Conservation (phyloP, 441 rosid species). For the Mallotus repandus region DNA sequence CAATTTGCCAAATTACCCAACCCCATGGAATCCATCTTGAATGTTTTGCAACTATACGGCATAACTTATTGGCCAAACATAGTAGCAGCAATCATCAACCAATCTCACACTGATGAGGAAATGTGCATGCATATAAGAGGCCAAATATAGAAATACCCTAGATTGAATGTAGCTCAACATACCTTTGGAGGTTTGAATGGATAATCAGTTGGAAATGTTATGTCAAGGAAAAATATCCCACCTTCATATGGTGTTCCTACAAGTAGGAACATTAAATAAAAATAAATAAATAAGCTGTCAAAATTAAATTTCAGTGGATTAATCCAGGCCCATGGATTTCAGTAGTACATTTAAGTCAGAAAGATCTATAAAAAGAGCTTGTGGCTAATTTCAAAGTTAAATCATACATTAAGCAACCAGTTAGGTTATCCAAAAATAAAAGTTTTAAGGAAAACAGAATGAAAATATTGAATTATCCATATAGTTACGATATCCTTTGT, state of each 20-base stretch:
- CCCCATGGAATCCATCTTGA: neutral
- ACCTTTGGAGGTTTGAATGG: constrained; percentile 97
- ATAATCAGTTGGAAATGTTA: constrained; percentile 74
- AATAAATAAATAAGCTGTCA: constrained; percentile 2
- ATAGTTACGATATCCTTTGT: too few relatives aligned
- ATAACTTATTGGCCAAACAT: neutral
- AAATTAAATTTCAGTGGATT: neutral
- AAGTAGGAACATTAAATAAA: constrained; percentile 18
- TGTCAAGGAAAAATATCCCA: constrained; percentile 77
- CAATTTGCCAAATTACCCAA: neutral
- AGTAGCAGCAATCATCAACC: neutral
- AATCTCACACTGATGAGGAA: neutral
- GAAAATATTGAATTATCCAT: too few relatives aligned
- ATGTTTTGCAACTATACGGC: neutral
- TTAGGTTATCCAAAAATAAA: neutral
- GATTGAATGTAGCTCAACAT: constrained; percentile 11
- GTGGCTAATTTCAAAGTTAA: neutral
- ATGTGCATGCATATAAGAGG: neutral
- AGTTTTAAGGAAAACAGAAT: too few relatives aligned
- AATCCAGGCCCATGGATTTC: neutral
- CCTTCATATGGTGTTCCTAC: constrained; percentile 84
- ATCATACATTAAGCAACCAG: neutral
- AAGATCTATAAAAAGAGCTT: neutral
- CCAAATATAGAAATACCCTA: neutral
- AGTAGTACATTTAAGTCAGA: neutral